Base-by-base conservation (phyloP, 2,329 filamentous ascomycete genomes). In the Byssothecium circinans region DNA sequence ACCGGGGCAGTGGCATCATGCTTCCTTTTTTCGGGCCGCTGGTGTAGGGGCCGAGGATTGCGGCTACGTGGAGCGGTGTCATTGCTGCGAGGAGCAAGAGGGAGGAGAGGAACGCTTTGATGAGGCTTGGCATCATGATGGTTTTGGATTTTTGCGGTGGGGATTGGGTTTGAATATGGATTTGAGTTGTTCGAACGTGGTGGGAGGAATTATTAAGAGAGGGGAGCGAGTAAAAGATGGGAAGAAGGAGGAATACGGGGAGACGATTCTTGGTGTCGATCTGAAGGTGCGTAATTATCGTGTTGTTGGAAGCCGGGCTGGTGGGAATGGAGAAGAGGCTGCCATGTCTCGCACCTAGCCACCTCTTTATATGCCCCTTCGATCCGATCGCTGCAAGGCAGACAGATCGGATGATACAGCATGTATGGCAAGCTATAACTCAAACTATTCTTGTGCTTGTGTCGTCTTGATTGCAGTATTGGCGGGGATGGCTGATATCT, bases 11-110 rank as follows among this genome's bases (percentile, higher is more conserved):
- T 14, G 29, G 29, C 6, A 32, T 4, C n/a, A 32, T 35, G 25
- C 34, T 5, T 29, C 11, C n/a, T n/a, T 4, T 41, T 4, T 34
- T 19, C 18, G 35, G 35, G 35, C 10, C 23, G 35, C n/a, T 8
- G 35, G 4, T 8, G 23, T 29, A 5, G 37, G 10, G 22, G 8
- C 3, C 2, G n/a, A 18, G 18, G 36, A 39, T 10, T 7, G 22
- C 19, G 19, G 36, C 12, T 22, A 25, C 20, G 25, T 12, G 42
- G 19, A 19, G 29, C 14, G 22, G 19, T 33, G 23, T 19, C 1
- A 41, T 36, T 10, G 47, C 15, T 2, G 20, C 12, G 36, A 41
- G 30, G 46, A 43, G 23, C 11, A 14, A 40, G 35, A 48, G 40
- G 25, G 32, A 22, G 25, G 32, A 22, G 36, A 44, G 8, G 35